phyloP scores from a whole-genome alignment of 371 early-diverging fungal species.

The Mucor lusitanicus region DNA sequence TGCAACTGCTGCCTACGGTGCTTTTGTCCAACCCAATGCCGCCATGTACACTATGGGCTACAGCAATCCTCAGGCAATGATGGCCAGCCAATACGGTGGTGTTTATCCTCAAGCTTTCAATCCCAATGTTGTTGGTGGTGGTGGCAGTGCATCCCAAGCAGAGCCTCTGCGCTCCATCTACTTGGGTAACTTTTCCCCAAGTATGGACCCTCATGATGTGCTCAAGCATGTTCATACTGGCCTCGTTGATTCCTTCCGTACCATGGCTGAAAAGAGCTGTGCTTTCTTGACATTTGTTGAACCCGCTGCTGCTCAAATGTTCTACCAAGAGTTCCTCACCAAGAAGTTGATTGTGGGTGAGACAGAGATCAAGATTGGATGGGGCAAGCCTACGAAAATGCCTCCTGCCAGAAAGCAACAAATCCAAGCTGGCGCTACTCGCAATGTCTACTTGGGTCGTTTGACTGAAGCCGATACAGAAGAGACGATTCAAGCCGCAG shows the following conservation, averaged over 20 bases:
- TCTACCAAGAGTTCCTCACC: constrained; percentile 46
- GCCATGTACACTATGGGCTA: constrained; percentile 21
- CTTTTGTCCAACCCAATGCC: constrained; percentile 15
- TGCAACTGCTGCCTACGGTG: constrained; percentile 5
- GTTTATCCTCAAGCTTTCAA: constrained; percentile 13
- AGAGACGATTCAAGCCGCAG: constrained; percentile 49
- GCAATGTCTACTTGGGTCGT: constrained; percentile 74
- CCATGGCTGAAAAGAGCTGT: constrained; percentile 73
- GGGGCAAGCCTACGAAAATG: constrained; percentile 68
- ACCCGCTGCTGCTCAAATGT: constrained; percentile 57
- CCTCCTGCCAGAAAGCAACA: constrained; percentile 49
- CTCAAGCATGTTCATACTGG: constrained; percentile 74
- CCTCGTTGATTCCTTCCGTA: constrained; percentile 64
- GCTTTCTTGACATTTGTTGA: constrained; percentile 81
- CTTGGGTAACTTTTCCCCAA: constrained; percentile 67
- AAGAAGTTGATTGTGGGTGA: constrained; percentile 41
- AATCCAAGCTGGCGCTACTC: constrained; percentile 63
- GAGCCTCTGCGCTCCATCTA: constrained; percentile 68
- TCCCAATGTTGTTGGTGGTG: constrained; percentile 1
- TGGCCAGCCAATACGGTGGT: neutral
- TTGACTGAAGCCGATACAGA: constrained; percentile 56
- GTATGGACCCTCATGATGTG: constrained; percentile 63
- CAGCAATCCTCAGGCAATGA: neutral
- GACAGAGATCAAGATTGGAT: constrained; percentile 67
- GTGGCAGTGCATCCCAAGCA: constrained; percentile 20